Evolutionary conservation across 108 stramenopile species (phyloP), one percentile per base, ranked within the genome.

Genomic region (Skeletonema marinoi): DNA sequence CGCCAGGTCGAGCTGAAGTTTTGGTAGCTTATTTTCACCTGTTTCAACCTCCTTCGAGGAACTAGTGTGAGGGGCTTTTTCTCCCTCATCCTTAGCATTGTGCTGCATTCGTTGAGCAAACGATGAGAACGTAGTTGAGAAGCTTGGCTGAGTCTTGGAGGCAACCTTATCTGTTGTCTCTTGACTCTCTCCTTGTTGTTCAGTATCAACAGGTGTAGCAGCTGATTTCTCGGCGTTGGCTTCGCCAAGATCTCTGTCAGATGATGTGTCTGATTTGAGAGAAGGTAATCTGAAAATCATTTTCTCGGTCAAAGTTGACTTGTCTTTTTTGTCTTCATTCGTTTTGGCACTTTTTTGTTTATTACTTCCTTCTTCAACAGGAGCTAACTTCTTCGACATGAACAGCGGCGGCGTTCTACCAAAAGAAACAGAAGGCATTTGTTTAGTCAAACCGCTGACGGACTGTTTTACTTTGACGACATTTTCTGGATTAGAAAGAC

Each of bases 391-490:
- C 25, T 81, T 81, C 32, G 65, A 25, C 65, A 73, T 72, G 69
- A 76, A 76, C 36, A 76, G 32, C 25, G 75, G 68, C 19, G 58
- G 56, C 36, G 65, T 66, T 16, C 71, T 80, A 42, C 76, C 63
- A 38, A 76, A 77, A 48, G 38, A 65, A 25, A 76, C 69, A 16
- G 65, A 41, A 46, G 60, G 41, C 14, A 76, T 68, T 63, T 65
- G 66, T 58, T 66, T 58, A 58, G 66, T 19, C 36, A 50, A 67
- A 3, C 71, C 44, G 46, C 59, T 72, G 31, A 87, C 61, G 12
- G 79, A 77, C 41, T 82, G 71, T 61, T 81, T 81, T 61, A 84
- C 60, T 61, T 73, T 73, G 25, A 78, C 68, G 1, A 71, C 72
- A 21, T 46, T 78, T 56, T 80, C 83, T 16, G 75, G 78, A 36